phyloP scores from a whole-genome alignment of 2,329 filamentous ascomycete species.

The Furcasterigmium furcatum region DNA sequence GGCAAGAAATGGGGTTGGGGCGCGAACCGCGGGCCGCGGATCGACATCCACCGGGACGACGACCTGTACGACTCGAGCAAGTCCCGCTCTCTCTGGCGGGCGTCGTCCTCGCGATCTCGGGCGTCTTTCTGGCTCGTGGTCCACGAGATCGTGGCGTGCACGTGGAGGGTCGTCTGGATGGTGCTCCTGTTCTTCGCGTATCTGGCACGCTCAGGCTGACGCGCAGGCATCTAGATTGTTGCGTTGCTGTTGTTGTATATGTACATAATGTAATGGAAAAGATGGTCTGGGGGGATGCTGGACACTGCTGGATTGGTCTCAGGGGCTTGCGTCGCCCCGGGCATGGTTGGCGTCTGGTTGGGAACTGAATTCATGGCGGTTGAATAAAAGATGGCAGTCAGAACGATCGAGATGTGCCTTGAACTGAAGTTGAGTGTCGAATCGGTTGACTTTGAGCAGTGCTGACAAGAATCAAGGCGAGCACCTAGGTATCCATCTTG shows the following conservation, averaged over 20 bases:
- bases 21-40: conserved; percentile 42
- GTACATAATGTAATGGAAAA: not conserved
- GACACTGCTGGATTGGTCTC: not conserved
- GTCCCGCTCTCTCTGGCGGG: conserved; percentile 22
- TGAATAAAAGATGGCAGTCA: too few species aligned
- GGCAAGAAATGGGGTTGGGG: conserved; percentile 41
- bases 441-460: too few species aligned
- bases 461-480: too few species aligned
- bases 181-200: conserved; percentile 63
- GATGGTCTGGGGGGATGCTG: not conserved
- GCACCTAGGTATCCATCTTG: too few species aligned
- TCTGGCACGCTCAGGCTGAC: conserved; percentile 60
- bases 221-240: not conserved
- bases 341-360: not conserved
- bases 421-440: too few species aligned
- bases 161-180: conserved; percentile 62
- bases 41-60: conserved; percentile 49
- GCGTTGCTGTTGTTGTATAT: not conserved
- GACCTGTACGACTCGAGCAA: conserved; percentile 36
- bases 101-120: conserved; percentile 19
- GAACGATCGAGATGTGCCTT: too few species aligned
- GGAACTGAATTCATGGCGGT: not conserved
- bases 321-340: not conserved
- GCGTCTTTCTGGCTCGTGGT: conserved; percentile 42
- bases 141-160: conserved; percentile 58